Conservation (phyloP, 1,284 basidiomycete species). For the Microbotryum violaceum region DNA sequence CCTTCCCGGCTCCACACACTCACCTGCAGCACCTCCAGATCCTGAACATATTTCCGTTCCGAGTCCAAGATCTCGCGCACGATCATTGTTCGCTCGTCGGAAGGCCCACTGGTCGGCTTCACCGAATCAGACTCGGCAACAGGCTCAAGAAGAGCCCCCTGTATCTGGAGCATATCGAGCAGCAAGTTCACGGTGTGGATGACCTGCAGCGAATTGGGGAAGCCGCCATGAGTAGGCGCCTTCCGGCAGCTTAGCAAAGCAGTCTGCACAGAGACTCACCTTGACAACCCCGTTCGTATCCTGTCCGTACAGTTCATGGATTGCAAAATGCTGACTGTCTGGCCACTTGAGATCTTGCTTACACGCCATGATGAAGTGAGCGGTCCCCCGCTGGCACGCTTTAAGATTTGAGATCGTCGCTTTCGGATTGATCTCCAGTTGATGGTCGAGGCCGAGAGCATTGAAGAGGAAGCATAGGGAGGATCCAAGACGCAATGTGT, state of each 20-base stretch:
- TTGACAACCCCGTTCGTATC: conserved; percentile 93
- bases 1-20: conserved; percentile 30
- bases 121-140: conserved; percentile 3
- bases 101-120: conserved; percentile 32
- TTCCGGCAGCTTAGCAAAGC: background rate
- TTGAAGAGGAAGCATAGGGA: conserved; percentile 95
- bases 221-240: background rate
- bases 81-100: conserved; percentile 63
- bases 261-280: conserved; percentile 47
- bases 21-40: conserved; percentile 93
- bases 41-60: conserved; percentile 97
- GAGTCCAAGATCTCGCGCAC: conserved; percentile 83
- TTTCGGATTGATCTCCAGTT: conserved; percentile 56
- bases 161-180: conserved; percentile 68
- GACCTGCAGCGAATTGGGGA: conserved; percentile 50
- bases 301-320: conserved; percentile 71
- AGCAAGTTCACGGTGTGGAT: conserved; percentile 85
- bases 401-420: conserved; percentile 67
- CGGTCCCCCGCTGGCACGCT: conserved; percentile 55
- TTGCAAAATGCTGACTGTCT: conserved; percentile 48
- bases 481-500: conserved; percentile 83
- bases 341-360: conserved; percentile 47
- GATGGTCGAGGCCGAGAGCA: conserved; percentile 55
- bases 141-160: conserved; percentile 51
- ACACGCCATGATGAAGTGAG: conserved; percentile 49